Conservation (phyloP, 2,329 filamentous ascomycete genomes). For the Monascus ruber region DNA sequence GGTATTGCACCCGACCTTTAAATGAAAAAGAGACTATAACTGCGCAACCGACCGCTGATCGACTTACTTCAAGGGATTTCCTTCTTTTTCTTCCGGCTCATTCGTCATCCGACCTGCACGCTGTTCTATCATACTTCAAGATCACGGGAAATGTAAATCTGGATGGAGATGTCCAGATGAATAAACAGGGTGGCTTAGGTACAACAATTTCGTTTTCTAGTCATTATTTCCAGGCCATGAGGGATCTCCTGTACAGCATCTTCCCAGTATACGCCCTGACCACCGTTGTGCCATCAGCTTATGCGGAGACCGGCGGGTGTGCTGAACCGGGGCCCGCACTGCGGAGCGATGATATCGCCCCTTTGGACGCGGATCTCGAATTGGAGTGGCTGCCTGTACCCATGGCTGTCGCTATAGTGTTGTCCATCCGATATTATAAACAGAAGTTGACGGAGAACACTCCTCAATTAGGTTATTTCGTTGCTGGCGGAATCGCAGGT, state of each 20-base stretch:
- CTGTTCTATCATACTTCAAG: slow-evolving; percentile 83
- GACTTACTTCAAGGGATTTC: slow-evolving; percentile 57
- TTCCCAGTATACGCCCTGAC: slow-evolving; percentile 22
- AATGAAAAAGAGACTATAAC: slow-evolving; percentile 3
- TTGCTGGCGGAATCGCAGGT: slow-evolving; percentile 88
- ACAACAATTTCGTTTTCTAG: slow-evolving; percentile 39
- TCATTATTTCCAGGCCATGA: slow-evolving; percentile 21
- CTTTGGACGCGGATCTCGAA: slow-evolving; percentile 25
- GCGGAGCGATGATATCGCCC: slow-evolving; percentile 16
- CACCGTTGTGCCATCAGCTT: slow-evolving; percentile 20
- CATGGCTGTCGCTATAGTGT: slow-evolving; percentile 32
- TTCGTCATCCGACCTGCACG: slow-evolving; percentile 52
- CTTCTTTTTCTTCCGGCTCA: slow-evolving; percentile 72
- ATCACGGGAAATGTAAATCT: slow-evolving; percentile 79
- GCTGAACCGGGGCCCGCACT: slow-evolving; percentile 14
- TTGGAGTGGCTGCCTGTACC: slow-evolving; percentile 32
- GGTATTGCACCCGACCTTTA: slow-evolving; percentile 48
- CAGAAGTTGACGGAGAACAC: slow-evolving; percentile 36
- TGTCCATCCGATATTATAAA: slow-evolving; percentile 33
- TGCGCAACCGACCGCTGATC: slow-evolving; percentile 1
- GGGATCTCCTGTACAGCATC: slow-evolving; percentile 24
- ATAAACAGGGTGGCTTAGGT: slow-evolving; percentile 93
- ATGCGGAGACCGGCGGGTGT: slow-evolving; percentile 19
- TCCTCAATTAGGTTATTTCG: slow-evolving; percentile 71
- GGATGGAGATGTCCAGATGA: slow-evolving; percentile 89